Base-by-base conservation (phyloP, 2,329 filamentous ascomycete genomes). In the Keithomyces neogunnii region DNA sequence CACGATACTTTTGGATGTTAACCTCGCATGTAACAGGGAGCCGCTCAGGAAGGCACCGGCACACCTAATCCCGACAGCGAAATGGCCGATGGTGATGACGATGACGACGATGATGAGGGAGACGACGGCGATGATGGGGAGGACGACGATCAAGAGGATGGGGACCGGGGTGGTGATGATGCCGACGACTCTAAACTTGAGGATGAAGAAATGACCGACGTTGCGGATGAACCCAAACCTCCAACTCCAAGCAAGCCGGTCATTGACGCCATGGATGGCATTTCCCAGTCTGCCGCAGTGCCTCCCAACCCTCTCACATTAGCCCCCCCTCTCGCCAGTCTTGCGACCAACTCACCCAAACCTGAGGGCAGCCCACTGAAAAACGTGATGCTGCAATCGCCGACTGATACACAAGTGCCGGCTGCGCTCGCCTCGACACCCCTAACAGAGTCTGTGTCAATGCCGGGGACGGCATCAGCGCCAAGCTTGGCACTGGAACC, bases 361-460 rank as follows among this genome's bases (percentile, higher is more conserved):
- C 57, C 69, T 3, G 76, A 77, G 55, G 76, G 76, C 3, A 80
- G 76, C 49, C 76, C 76, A 1, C 62, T 80, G 26, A 78, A 78
- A 63, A 75, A 78, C 47, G 74, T 78, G 36, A 64, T 75, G 31
- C 53, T 76, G 13, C 69, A 67, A 8, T 77, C 76, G 8, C 73
- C 76, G 0, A 71, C 69, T 1, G 69, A 73, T 26, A 59, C 66
- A 10, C 44, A 46, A 28, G 33, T 53, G 8, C 42, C 54, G 29
- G 47, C 55, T 7, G 13, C 19, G 2, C 30, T 47, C 6, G 29
- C 29, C 9, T n/a, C 50, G 3, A 30, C 5, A 10, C 19, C 44
- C 28, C 38, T 7, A 3, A 30, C 43, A 40, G 32, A 10, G 4
- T 39, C 47, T 36, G 36, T 30, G 28, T 5, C 54, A 59, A 49